Evolutionary conservation across 163 green algal genomes (phyloP), one percentile per base, ranked within the genome.

Genomic region (Chlorella variabilis): DNA sequence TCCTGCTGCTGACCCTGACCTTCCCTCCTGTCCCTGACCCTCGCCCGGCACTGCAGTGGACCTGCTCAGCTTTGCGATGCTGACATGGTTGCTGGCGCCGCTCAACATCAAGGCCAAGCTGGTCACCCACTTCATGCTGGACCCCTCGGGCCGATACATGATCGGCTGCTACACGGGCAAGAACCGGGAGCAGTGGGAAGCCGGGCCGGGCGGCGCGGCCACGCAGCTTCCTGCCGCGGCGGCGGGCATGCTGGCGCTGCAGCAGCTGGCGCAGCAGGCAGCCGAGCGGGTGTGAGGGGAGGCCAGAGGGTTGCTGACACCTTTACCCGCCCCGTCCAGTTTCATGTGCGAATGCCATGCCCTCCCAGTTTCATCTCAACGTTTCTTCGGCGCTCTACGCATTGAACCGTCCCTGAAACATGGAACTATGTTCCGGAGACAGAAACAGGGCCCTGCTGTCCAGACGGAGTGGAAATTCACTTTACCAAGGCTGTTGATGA

Each of bases 51-150:
- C 23, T 63, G 70, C 70, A 68, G 70, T 78, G 8, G 87, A 99
- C 78, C 94, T 99, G 21, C 85, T 99, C 18, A 78, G 59, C 13
- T 99, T 99, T 90, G 97, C 97, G 8, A 76, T 98, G 51, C 81
- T 91, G 27, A 97, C 91, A 7, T 99, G 98, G 78, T 80, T 91
- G 29, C 78, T 95, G 62, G 96, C 94, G 33, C 89, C 91, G 39
- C 67, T 85, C 15, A 61, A 85, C 84, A 97, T 99, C 83, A 94
- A 97, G 79, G 56, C 54, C 62, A 71, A 71, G 58, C 78, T 92
- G 34, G 77, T 93, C 75, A 66, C 45, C 27, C 86, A 92, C 80
- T 73, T 93, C 25, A 61, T 90, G 11, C 77, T 75, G 0, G 69
- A 91, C 69, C 84, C 90, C 18, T 78, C 89, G 6, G 90, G 90